Percentiles rank a stretch among this genome's conserved stretches.
Conservation (phyloP, 2,329 filamentous ascomycete genomes). For the Penicillium sp. region DNA sequence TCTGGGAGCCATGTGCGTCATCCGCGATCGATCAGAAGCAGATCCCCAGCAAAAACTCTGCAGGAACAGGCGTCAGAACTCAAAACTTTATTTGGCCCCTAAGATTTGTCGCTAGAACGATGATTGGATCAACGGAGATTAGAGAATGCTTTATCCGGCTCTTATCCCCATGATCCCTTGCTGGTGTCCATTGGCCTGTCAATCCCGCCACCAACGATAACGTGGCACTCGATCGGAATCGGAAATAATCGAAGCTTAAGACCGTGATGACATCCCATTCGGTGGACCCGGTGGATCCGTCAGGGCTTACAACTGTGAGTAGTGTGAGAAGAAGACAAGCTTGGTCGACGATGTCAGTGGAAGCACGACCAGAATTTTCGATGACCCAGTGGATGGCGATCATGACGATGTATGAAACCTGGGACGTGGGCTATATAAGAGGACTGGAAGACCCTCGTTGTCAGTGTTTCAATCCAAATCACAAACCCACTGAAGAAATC, state of each 20-base stretch:
- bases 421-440: constrained; percentile 7
- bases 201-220: background rate
- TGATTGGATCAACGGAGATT: background rate
- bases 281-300: constrained; percentile 8
- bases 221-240: background rate
- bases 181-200: background rate
- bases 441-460: background rate
- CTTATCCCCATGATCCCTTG: background rate
- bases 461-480: too few species aligned
- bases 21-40: background rate
- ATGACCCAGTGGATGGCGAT: background rate
- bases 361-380: constrained; percentile 1
- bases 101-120: background rate
- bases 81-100: background rate
- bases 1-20: background rate
- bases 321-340: background rate
- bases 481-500: too few species aligned
- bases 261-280: constrained; percentile 13
- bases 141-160: background rate
- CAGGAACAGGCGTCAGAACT: background rate
- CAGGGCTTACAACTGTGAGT: background rate
- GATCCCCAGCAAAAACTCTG: background rate
- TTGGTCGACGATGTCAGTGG: background rate
- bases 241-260: constrained; percentile 13
- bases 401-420: background rate